Percentiles rank a stretch among this genome's conserved stretches.
Evolutionary conservation across 495 filamentous ascomycete genomes (phyloP).

Genomic region (Aspergillus haitiensis): DNA sequence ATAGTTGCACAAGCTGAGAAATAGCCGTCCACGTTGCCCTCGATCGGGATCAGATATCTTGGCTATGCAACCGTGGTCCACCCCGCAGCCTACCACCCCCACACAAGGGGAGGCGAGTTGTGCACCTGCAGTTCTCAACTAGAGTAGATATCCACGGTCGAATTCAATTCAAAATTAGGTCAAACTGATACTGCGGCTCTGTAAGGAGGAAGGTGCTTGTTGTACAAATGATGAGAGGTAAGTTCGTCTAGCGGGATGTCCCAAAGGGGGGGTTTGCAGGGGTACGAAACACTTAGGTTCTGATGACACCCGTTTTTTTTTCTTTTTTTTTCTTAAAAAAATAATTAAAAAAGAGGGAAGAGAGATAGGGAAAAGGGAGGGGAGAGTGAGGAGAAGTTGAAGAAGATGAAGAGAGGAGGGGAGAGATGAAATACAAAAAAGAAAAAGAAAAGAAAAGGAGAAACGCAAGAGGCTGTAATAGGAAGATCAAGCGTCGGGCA

Average conservation of each 20-base stretch:
- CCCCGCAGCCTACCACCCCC: constrained; percentile 26
- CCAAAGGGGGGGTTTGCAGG: not conserved
- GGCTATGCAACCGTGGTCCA: constrained; percentile 25
- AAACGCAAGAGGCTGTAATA: not conserved
- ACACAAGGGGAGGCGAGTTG: constrained; percentile 6
- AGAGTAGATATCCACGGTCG: not conserved
- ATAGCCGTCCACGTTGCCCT: constrained; percentile 25
- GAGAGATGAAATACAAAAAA: not conserved
- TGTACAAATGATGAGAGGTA: not conserved
- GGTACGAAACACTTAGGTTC: not conserved
- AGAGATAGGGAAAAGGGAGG: not conserved
- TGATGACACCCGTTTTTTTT: too few species aligned
- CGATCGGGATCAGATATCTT: constrained; percentile 27
- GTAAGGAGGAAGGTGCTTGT: not conserved
- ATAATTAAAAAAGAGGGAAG: not conserved
- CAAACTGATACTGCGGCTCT: constrained; percentile 3
- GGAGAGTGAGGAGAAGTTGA: not conserved
- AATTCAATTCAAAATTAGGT: not conserved
- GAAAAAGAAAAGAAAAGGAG: not conserved
- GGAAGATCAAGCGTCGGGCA: not conserved
- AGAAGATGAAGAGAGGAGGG: not conserved
- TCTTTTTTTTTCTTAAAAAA: too few species aligned
- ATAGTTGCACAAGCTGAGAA: constrained; percentile 13
- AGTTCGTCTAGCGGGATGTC: not conserved
- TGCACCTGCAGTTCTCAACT: not conserved